These are phyloP conservation scores for Euphorbia peplus DNA, from an alignment of 345 rosid genomes.

Conservation along the genomic window DNA sequence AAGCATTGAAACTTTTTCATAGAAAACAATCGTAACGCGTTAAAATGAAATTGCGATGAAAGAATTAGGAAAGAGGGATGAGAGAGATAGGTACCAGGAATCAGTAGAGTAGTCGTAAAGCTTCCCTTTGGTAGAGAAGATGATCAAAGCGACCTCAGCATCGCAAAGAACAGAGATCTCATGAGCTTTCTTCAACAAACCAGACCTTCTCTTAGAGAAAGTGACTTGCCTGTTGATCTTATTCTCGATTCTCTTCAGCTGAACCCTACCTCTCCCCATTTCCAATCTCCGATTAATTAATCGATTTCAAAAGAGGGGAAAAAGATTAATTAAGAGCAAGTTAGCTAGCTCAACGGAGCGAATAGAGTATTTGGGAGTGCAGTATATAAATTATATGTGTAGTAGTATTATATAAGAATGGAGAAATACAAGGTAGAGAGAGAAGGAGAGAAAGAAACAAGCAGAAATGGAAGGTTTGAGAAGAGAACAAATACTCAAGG, in stretches of 20 bases:
- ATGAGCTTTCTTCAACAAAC: slow-evolving; percentile 57
- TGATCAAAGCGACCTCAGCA: slow-evolving; percentile 58
- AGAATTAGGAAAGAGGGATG: too few species aligned
- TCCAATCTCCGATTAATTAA: neutral
- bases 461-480: neutral
- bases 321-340: too few species aligned
- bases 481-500: slow-evolving; percentile 8
- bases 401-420: neutral
- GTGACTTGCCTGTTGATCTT: slow-evolving; percentile 65
- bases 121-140: slow-evolving; percentile 62
- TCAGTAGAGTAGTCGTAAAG: slow-evolving; percentile 55
- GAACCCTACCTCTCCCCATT: slow-evolving; percentile 46
- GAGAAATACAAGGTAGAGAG: neutral
- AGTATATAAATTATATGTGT: neutral
- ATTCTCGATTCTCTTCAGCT: slow-evolving; percentile 66
- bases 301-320: neutral
- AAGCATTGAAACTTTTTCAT: neutral
- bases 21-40: too few species aligned
- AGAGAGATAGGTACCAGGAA: too few species aligned
- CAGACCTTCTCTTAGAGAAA: slow-evolving; percentile 54
- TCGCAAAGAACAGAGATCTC: slow-evolving; percentile 72
- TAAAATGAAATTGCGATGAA: too few species aligned
- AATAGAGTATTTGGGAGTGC: neutral
- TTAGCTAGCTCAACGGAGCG: neutral
- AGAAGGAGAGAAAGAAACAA: neutral